phyloP scores from a whole-genome alignment of 2,329 filamentous ascomycete genomes.

The Ambrosiella xylebori region DNA sequence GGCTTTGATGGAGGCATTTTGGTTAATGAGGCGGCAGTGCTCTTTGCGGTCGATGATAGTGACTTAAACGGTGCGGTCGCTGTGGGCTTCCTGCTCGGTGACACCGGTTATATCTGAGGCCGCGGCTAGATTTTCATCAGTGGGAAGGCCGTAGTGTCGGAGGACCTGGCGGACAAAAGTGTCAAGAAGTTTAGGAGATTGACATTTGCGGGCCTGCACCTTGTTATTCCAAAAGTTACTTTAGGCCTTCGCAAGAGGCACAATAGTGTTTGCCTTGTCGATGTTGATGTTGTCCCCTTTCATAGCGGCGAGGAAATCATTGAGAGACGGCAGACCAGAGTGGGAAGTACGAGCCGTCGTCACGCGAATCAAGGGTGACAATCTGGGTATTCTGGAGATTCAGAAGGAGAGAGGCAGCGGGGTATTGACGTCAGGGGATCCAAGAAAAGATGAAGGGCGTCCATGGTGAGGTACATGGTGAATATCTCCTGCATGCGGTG shows the following conservation, averaged over 20 bases:
- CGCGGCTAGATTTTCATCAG: neutral
- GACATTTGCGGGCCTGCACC: constrained; percentile 15
- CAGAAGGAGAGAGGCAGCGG: neutral
- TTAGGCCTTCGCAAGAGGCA: constrained; percentile 24
- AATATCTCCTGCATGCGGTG: constrained; percentile 22
- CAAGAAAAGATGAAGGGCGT: constrained; percentile 19
- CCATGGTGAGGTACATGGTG: constrained; percentile 19
- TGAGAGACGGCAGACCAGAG: constrained; percentile 23
- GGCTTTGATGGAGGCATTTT: constrained; percentile 17
- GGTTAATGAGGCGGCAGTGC: constrained; percentile 19
- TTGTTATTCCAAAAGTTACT: constrained; percentile 23
- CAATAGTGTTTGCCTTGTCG: constrained; percentile 19
- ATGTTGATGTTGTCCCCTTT: neutral
- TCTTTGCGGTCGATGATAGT: constrained; percentile 22
- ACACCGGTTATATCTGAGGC: neutral
- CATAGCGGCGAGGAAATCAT: constrained; percentile 14
- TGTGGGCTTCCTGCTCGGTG: constrained; percentile 9
- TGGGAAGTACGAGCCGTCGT: constrained; percentile 20
- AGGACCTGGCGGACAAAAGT: constrained; percentile 21
- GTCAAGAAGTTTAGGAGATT: constrained; percentile 20
- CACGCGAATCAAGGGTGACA: constrained; percentile 21
- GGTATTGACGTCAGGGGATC: neutral
- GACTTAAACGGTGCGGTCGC: constrained; percentile 15
- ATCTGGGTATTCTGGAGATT: constrained; percentile 18
- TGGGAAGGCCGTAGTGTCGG: constrained; percentile 16